Evolutionary conservation across 768 basidiomycete genomes (phyloP).

Genomic region (Tylopilus balloui): DNA sequence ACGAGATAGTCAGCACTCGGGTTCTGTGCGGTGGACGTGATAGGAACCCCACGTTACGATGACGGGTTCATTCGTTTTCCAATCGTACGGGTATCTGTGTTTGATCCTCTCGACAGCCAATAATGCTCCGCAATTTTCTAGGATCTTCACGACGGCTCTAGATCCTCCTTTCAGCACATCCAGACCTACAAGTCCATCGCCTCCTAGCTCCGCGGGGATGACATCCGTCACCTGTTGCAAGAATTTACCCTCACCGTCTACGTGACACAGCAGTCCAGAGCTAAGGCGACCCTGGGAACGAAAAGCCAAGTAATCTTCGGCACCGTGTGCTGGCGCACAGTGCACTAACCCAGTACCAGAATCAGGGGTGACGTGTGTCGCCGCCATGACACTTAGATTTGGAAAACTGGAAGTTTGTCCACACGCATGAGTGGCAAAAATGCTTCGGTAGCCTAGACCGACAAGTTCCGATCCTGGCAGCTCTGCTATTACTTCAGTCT

Average conservation of each 20-base stretch:
- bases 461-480: slow-evolving; percentile 47
- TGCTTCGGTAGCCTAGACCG: slow-evolving; percentile 52
- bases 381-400: slow-evolving; percentile 51
- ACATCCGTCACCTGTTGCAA: slow-evolving; percentile 52
- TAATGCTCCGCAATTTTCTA: slow-evolving; percentile 50
- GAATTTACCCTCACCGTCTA: slow-evolving; percentile 74
- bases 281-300: slow-evolving; percentile 49
- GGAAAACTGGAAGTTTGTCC: background rate
- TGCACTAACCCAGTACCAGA: slow-evolving; percentile 97
- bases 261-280: slow-evolving; percentile 68
- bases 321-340: slow-evolving; percentile 91
- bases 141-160: slow-evolving; percentile 56
- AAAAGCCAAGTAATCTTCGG: slow-evolving; percentile 85
- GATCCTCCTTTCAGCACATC: slow-evolving; percentile 72
- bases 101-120: slow-evolving; percentile 66
- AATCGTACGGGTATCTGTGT: slow-evolving; percentile 94
- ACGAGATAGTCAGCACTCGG: background rate
- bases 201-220: slow-evolving; percentile 33
- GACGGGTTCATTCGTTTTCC: slow-evolving; percentile 91
- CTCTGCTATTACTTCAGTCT: slow-evolving; percentile 18
- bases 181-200: slow-evolving; percentile 58
- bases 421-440: slow-evolving; percentile 45
- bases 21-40: background rate
- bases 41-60: slow-evolving; percentile 68
- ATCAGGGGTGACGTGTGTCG: slow-evolving; percentile 73